A percentile compares a stretch with the other conserved stretches of the same genome.
These are phyloP conservation scores for Psilocybe sp. DNA, from an alignment of 768 basidiomycete species.

Conservation along the genomic window DNA sequence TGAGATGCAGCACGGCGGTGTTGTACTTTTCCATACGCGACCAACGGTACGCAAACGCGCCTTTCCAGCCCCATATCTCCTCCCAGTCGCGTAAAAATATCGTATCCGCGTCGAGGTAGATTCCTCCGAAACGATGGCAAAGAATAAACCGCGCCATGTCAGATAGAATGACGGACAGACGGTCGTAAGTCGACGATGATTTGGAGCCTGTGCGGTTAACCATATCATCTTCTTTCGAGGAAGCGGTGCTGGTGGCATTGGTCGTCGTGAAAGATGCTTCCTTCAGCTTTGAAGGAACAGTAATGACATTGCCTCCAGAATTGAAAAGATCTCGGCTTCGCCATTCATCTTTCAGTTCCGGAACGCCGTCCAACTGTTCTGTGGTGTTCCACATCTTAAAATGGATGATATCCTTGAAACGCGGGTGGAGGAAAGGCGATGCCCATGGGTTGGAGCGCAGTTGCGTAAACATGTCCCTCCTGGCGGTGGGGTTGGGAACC, in stretches of 20 bases:
- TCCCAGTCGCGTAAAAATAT: conserved; percentile 97
- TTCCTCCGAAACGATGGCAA: conserved; percentile 95
- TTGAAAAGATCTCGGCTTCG: conserved; percentile 83
- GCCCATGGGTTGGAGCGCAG: conserved; percentile 91
- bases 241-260: conserved; percentile 19
- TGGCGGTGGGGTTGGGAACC: conserved; percentile 80
- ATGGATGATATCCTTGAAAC: conserved; percentile 89
- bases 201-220: conserved; percentile 82
- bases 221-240: conserved; percentile 36
- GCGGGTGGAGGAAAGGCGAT: conserved; percentile 88
- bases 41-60: conserved; percentile 97
- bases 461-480: conserved; percentile 78
- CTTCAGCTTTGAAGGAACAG: conserved; percentile 32
- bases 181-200: conserved; percentile 82
- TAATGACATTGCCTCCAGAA: conserved; percentile 76
- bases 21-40: conserved; percentile 91
- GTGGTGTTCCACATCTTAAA: conserved; percentile 99
- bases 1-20: conserved; percentile 92
- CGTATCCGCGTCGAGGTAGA: conserved; percentile 96
- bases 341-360: conserved; percentile 92
- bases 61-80: conserved; percentile 95
- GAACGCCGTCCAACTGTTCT: conserved; percentile 88
- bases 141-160: conserved; percentile 98
- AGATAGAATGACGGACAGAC: conserved; percentile 88
- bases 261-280: conserved; percentile 7